Evolutionary conservation across 1,284 basidiomycete species (phyloP).

Genomic region (Ustilago hordei): DNA sequence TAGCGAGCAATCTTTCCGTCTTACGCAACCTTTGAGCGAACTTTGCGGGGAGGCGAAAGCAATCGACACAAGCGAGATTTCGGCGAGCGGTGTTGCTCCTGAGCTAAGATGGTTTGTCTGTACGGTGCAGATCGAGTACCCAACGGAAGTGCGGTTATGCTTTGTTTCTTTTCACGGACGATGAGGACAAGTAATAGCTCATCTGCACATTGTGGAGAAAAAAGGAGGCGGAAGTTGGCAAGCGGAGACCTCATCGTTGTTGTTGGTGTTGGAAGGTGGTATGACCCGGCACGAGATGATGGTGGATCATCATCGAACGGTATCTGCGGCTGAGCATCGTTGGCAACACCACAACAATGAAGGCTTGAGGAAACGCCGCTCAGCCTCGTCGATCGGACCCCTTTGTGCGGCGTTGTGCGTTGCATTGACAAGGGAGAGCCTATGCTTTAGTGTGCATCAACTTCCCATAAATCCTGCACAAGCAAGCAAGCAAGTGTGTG

Average conservation of each 20-base stretch:
- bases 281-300: conserved; percentile 19
- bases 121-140: conserved; percentile 1
- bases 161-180: neutral
- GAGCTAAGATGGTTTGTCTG: neutral
- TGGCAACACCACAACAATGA: neutral
- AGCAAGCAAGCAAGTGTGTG: neutral
- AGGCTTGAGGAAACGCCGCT: neutral
- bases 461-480: conserved; percentile 1
- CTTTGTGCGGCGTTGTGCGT: neutral
- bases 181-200: conserved; percentile 4
- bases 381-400: neutral
- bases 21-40: conserved; percentile 6
- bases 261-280: conserved; percentile 8
- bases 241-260: conserved; percentile 4
- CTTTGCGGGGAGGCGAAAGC: neutral
- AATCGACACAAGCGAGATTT: conserved; percentile 2
- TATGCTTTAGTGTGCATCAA: neutral
- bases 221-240: conserved; percentile 4
- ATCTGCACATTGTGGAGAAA: neutral
- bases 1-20: conserved; percentile 10
- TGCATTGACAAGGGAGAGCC: neutral
- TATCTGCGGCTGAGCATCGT: conserved; percentile 1
- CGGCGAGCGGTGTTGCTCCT: neutral
- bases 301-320: conserved; percentile 12
- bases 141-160: neutral